These are phyloP conservation scores for Cryptococcus wingfieldii DNA, from an alignment of 1,284 basidiomycete species.

Conservation along the genomic window DNA sequence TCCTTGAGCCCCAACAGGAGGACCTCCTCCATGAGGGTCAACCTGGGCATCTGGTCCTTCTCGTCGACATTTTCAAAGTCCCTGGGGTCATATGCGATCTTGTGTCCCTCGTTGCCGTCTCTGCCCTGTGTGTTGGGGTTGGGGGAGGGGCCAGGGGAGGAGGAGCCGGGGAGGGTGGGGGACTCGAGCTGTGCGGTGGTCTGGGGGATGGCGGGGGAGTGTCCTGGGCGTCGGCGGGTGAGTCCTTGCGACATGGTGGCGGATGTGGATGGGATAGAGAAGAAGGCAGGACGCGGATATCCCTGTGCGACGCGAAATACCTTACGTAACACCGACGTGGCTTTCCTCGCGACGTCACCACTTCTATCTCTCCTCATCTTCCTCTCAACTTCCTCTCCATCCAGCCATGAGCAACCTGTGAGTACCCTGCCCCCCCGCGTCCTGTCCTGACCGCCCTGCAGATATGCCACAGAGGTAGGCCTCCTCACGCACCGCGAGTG, in stretches of 20 bases:
- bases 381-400: not conserved
- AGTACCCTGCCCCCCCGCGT: constrained; percentile 8
- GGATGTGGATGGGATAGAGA: not conserved
- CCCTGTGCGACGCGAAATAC: too few species aligned
- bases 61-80: constrained; percentile 79
- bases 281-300: too few species aligned
- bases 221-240: constrained; percentile 46
- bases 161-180: constrained; percentile 8
- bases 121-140: constrained; percentile 58
- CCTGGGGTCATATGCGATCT: constrained; percentile 89
- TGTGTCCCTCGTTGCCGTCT: constrained; percentile 73
- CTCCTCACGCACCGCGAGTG: not conserved
- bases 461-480: constrained; percentile 44
- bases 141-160: constrained; percentile 17
- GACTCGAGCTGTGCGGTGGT: constrained; percentile 15
- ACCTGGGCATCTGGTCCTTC: constrained; percentile 67
- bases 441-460: constrained; percentile 6
- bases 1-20: constrained; percentile 86
- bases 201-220: constrained; percentile 28
- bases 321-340: constrained; percentile 9
- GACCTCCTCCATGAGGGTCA: constrained; percentile 97
- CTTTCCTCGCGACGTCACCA: constrained; percentile 4
- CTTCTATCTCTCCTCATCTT: not conserved
- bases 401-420: constrained; percentile 37
- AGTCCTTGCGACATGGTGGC: constrained; percentile 46